Percentiles rank a stretch among this genome's conserved stretches.
Evolutionary conservation across 306 rosid species (phyloP).

Genomic region (Mucuna pruriens): DNA sequence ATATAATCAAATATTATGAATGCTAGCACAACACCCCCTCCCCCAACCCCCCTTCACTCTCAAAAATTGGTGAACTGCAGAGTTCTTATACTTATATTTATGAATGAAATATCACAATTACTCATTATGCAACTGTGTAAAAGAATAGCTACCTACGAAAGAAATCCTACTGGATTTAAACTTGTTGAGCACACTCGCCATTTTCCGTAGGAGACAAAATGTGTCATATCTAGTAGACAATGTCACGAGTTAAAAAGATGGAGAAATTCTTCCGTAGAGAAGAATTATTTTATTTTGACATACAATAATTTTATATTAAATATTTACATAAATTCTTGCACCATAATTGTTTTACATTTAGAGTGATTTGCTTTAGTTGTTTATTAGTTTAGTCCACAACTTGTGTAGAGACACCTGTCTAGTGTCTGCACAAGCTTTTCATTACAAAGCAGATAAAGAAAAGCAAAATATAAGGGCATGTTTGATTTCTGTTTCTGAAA

Average conservation of each 20-base stretch:
- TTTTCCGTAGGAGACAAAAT: conserved; percentile 16
- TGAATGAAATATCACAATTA: neutral
- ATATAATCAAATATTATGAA: conserved; percentile 9
- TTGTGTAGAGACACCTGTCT: neutral
- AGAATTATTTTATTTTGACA: neutral
- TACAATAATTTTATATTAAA: neutral
- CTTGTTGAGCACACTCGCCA: neutral
- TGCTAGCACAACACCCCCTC: neutral
- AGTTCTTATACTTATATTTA: neutral
- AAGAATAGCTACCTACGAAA: conserved; percentile 19
- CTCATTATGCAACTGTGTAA: neutral
- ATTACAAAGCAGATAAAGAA: neutral
- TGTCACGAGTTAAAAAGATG: neutral
- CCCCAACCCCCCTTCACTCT: neutral
- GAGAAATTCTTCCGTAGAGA: neutral
- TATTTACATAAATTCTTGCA: neutral
- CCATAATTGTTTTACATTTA: neutral
- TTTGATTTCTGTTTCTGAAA: neutral
- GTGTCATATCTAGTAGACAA: neutral
- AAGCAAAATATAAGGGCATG: neutral
- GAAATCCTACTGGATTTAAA: conserved; percentile 15
- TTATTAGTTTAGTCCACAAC: conserved; percentile 4
- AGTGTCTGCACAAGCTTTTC: neutral
- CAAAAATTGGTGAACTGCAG: neutral
- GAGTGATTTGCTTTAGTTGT: neutral